Base-by-base conservation (phyloP, 1,139 yeast species). In the Yamadazyma blattariae region DNA sequence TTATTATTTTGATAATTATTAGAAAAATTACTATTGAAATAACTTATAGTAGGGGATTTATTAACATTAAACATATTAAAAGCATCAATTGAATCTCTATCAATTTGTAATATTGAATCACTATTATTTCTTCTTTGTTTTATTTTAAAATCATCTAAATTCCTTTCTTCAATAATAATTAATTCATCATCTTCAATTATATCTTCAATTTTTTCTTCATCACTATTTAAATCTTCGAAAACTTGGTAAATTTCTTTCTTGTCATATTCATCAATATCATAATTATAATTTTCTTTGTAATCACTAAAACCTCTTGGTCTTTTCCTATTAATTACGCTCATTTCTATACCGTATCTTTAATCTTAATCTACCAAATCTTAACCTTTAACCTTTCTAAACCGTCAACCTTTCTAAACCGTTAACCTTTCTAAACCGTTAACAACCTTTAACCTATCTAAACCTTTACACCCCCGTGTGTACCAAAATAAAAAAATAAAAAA, bases 261-360 rank as follows among this genome's bases (percentile, higher is more conserved):
- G 6, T 23, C 25, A n/a, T 23, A 23, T n/a, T 23, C 25, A 11
- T 29, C 32, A 13, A 29, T 20, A 9, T 29, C 32, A 23, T 29
- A 29, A n/a, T 29, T 22, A 29, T 29, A 29, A 22, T 20, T 29
- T 13, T 29, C 32, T 17, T 29, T 29, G 16, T 29, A 29, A 22
- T 64, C 74, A 45, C 72, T 64, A 45, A 69, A 66, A 22, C 74
- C 74, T 51, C 76, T 61, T 27, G 76, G 74, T 45, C 76, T 56
- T 43, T 70, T 70, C 42, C 76, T 51, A 47, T 69, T 69, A n/a
- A 31, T 26, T 12, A 31, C 34, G 8, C 29, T 25, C 34, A 31
- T 31, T n/a, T 18, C n/a, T 6, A 15, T n/a, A n/a, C n/a, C n/a
- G n/a, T n/a, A n/a, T n/a, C n/a, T n/a, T n/a, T n/a, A n/a, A n/a